Conservation (phyloP, 768 basidiomycete species). For the Scleroderma citrinum region DNA sequence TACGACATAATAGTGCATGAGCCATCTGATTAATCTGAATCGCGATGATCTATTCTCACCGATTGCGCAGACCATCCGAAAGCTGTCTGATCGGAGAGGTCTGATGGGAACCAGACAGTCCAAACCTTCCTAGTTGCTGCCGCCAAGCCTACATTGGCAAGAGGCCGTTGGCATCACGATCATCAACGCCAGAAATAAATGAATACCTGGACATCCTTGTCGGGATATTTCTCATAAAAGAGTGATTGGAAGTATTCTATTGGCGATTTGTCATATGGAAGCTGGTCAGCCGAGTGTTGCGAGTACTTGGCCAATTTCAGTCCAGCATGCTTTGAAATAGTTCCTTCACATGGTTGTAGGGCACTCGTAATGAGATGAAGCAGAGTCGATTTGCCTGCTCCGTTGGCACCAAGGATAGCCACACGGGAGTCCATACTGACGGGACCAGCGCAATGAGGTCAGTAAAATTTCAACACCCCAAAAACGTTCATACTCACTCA, state of each 20-base stretch:
- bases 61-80: slow-evolving; percentile 94
- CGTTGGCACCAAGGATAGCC: slow-evolving; percentile 95
- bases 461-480: slow-evolving; percentile 5
- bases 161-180: slow-evolving; percentile 4
- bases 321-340: slow-evolving; percentile 79
- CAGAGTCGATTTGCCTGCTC: slow-evolving; percentile 90
- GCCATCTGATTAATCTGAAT: slow-evolving; percentile 9
- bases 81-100: slow-evolving; percentile 90
- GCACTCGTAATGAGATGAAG: slow-evolving; percentile 83
- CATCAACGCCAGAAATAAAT: slow-evolving; percentile 4
- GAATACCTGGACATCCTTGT: slow-evolving; percentile 74
- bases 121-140: slow-evolving; percentile 91
- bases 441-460: slow-evolving; percentile 2
- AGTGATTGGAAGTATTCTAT: slow-evolving; percentile 89
- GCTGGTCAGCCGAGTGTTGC: slow-evolving; percentile 97
- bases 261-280: slow-evolving; percentile 87
- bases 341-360: slow-evolving; percentile 78
- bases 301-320: slow-evolving; percentile 98
- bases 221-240: slow-evolving; percentile 82
- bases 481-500: slow-evolving; percentile 54
- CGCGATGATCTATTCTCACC: slow-evolving; percentile 39
- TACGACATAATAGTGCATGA: slow-evolving; percentile 24
- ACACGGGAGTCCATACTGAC: slow-evolving; percentile 87
- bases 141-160: slow-evolving; percentile 70
- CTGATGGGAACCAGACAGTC: slow-evolving; percentile 91